Conservation (phyloP, 2,329 filamentous ascomycete species). For the Arthroderma sp. region DNA sequence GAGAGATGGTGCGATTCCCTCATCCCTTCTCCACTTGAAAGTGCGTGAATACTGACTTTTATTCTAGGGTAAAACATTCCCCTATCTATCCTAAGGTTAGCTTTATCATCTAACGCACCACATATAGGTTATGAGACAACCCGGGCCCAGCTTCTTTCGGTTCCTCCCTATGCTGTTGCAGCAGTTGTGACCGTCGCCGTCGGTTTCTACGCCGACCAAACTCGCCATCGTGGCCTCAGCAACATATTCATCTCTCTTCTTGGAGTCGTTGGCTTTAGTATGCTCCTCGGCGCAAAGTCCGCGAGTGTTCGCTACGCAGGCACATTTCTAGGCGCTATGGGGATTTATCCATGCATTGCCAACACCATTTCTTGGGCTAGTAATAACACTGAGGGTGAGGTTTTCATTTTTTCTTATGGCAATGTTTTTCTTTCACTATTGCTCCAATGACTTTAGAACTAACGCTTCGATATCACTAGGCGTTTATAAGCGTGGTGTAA, state of each 20-base stretch:
- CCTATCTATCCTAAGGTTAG: too few relatives aligned
- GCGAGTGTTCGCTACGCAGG: conserved; percentile 66
- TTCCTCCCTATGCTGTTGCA: conserved; percentile 18
- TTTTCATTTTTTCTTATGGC: neutral
- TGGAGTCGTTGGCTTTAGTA: conserved; percentile 63
- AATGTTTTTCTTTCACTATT: neutral
- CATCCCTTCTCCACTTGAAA: conserved; percentile 8
- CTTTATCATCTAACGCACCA: neutral
- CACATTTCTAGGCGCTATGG: conserved; percentile 69
- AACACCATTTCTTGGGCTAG: conserved; percentile 81
- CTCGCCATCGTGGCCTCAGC: conserved; percentile 59
- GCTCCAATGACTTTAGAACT: neutral
- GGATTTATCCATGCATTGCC: conserved; percentile 76
- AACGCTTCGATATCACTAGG: conserved; percentile 31
- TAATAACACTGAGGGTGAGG: conserved; percentile 61
- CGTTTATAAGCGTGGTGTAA: conserved; percentile 81
- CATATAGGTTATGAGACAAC: conserved; percentile 33
- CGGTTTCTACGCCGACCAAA: conserved; percentile 65
- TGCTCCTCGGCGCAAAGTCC: conserved; percentile 53
- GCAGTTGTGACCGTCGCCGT: conserved; percentile 44
- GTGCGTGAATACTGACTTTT: conserved; percentile 31
- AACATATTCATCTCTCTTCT: conserved; percentile 60
- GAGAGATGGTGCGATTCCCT: conserved; percentile 20
- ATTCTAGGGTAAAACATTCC: too few relatives aligned
- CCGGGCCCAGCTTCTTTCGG: conserved; percentile 25